A percentile compares a stretch with the other conserved stretches of the same genome.
phyloP scores from a whole-genome alignment of 2,329 filamentous ascomycete species.

The Tolypocladium sp. region DNA sequence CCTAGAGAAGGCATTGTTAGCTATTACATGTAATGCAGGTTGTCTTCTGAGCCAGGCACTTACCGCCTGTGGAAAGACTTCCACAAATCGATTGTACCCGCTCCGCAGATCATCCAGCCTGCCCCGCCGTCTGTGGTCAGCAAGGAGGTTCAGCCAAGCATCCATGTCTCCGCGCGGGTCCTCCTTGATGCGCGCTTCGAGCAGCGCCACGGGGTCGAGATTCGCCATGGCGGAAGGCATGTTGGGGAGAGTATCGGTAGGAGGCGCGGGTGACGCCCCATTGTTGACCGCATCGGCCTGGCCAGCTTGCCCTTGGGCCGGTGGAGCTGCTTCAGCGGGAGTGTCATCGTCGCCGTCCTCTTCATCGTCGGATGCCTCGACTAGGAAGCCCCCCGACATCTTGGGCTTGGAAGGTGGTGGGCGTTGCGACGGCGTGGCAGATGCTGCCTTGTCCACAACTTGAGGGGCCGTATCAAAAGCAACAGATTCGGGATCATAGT shows the following conservation, averaged over 20 bases:
- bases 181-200: constrained; percentile 86
- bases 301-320: not conserved
- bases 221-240: constrained; percentile 29
- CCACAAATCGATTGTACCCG: constrained; percentile 78
- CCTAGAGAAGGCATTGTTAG: constrained; percentile 44
- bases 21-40: not conserved
- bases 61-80: constrained; percentile 84
- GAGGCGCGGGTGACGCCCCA: constrained; percentile 10
- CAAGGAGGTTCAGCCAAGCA: constrained; percentile 82
- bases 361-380: constrained; percentile 51
- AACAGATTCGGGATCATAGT: constrained; percentile 51
- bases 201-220: constrained; percentile 62
- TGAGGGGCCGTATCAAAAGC: constrained; percentile 31
- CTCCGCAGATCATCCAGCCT: constrained; percentile 73
- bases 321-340: constrained; percentile 12
- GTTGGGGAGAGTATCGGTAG: constrained; percentile 17
- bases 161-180: constrained; percentile 89
- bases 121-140: constrained; percentile 72
- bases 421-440: constrained; percentile 17
- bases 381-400: constrained; percentile 50
- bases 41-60: constrained; percentile 30
- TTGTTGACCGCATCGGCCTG: constrained; percentile 13
- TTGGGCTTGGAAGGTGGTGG: constrained; percentile 41
- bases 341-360: constrained; percentile 42
- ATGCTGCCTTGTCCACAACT: constrained; percentile 19